Conservation (phyloP, 768 basidiomycete species). For the Naematelia aurantialba region DNA sequence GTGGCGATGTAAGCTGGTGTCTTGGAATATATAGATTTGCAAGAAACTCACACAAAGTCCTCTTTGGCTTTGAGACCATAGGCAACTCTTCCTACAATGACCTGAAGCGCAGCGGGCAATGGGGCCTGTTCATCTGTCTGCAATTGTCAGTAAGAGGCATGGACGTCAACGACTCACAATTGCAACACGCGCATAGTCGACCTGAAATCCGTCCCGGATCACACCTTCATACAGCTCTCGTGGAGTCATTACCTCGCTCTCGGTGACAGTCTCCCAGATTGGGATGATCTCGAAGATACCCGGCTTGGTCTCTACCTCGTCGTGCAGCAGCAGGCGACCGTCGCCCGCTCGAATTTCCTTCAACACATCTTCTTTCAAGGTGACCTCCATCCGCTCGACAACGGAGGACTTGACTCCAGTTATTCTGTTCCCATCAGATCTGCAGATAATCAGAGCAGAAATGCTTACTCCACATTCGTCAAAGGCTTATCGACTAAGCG, state of each 20-base stretch:
- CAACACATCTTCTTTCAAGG: conserved; percentile 81
- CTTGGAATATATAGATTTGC: neutral
- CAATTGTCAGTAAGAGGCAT: neutral
- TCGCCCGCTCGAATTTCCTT: conserved; percentile 65
- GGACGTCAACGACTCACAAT: conserved; percentile 67
- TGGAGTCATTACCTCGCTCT: conserved; percentile 49
- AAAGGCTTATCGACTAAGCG: conserved; percentile 80
- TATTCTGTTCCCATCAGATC: conserved; percentile 57
- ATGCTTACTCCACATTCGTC: conserved; percentile 83
- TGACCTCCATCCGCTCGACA: conserved; percentile 86
- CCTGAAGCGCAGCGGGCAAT: conserved; percentile 75
- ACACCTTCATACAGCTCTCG: conserved; percentile 49
- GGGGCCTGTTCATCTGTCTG: conserved; percentile 97
- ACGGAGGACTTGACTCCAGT: conserved; percentile 87
- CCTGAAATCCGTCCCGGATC: conserved; percentile 54
- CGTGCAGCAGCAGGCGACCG: conserved; percentile 84
- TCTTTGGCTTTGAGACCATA: conserved; percentile 57
- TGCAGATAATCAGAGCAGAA: neutral
- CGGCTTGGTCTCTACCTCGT: conserved; percentile 89
- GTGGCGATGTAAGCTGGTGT: neutral
- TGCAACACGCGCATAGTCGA: conserved; percentile 82
- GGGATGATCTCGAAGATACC: conserved; percentile 88
- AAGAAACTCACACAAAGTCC: conserved; percentile 52
- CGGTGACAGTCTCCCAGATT: conserved; percentile 80
- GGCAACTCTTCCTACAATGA: conserved; percentile 69